These are phyloP conservation scores for Plasmopara viticola DNA, from an alignment of 352 stramenopile species.

Conservation along the genomic window DNA sequence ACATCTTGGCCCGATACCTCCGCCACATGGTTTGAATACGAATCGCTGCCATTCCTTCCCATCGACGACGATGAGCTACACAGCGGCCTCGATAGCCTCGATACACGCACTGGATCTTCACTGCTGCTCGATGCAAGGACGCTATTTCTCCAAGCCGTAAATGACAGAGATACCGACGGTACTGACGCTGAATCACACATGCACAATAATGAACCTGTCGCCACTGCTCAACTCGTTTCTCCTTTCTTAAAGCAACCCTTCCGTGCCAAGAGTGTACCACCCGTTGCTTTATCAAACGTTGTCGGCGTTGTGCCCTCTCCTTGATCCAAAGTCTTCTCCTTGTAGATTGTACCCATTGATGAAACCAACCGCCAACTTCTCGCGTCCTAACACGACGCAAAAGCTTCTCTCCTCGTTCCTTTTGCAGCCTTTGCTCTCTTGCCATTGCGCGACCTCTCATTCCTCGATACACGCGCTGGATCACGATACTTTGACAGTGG, in stretches of 20 bases:
- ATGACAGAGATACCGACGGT: slow-evolving; percentile 49
- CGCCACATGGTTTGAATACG: slow-evolving; percentile 59
- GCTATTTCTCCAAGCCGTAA: slow-evolving; percentile 34
- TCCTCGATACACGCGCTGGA: slow-evolving; percentile 59
- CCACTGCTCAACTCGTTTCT: slow-evolving; percentile 32
- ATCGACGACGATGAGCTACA: slow-evolving; percentile 29
- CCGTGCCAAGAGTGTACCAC: no score
- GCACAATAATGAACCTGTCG: slow-evolving; percentile 35
- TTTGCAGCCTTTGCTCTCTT: slow-evolving; percentile 24
- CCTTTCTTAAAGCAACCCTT: slow-evolving; percentile 10
- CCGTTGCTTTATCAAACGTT: slow-evolving; percentile 1
- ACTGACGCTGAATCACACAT: slow-evolving; percentile 64
- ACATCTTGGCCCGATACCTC: slow-evolving; percentile 29
- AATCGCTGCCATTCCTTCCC: slow-evolving; percentile 35
- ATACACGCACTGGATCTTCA: slow-evolving; percentile 51
- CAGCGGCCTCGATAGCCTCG: slow-evolving; percentile 40
- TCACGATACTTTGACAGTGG: slow-evolving; percentile 19
- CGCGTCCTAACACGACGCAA: slow-evolving; percentile 30
- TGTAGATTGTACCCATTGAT: slow-evolving; percentile 18
- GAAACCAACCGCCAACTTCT: slow-evolving; percentile 24
- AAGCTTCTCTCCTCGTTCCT: slow-evolving; percentile 19
- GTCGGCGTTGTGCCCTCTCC: slow-evolving; percentile 22
- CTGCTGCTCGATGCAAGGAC: slow-evolving; percentile 33
- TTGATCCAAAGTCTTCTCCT: slow-evolving; percentile 28
- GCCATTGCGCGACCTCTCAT: slow-evolving; percentile 20